Evolutionary conservation across 495 filamentous ascomycete species (phyloP), one percentile per base, ranked within the genome.

Genomic region (Penicillium bovifimosum): DNA sequence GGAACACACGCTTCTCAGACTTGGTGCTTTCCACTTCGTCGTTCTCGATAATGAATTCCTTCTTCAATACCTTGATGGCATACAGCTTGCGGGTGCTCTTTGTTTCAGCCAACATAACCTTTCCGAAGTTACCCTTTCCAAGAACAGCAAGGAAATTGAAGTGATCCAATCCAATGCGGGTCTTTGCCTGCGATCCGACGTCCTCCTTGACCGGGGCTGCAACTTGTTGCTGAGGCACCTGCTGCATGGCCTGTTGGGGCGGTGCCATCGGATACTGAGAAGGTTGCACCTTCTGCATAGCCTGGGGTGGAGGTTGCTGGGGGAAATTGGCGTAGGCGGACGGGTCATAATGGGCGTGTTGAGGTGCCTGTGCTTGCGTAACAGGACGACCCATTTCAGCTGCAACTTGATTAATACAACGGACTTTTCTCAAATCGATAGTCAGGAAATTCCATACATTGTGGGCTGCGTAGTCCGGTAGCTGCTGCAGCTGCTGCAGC

Each of bases 21-120:
- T 91, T 85, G 33, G 87, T 95, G 73, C 95, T 97, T 68, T 99
- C 93, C n/a, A 99, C 93, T 71, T 99, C 93, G 69, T 99, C 93
- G 58, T 99, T 96, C 68, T 99, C 93, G 52, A 99, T 99, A 65
- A 99, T 99, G 68, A 99, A 99, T 60, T 99, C 93, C 76, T 99
- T 99, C 80, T 99, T 99, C 61, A 99, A 76, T 28, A 99, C 93
- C 71, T 99, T 99, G 70, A 99, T 99, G 47, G 93, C 93, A 67
- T 97, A 99, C 28, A 99, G 76, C 66, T 93, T 86, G 66, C 91
- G 89, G 18, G 85, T 80, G 38, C 83, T 81, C 76, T 99, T 99
- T 5, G 93, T 96, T 72, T 99, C 93, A 7, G 93, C 93, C 60
- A 99, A 73, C 93, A 99, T 99, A 74, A 99, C 93, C 76, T 99